A percentile compares a stretch with the other conserved stretches of the same genome.
phyloP scores from a whole-genome alignment of 2,329 filamentous ascomycete species.

The Penicillium sp. region DNA sequence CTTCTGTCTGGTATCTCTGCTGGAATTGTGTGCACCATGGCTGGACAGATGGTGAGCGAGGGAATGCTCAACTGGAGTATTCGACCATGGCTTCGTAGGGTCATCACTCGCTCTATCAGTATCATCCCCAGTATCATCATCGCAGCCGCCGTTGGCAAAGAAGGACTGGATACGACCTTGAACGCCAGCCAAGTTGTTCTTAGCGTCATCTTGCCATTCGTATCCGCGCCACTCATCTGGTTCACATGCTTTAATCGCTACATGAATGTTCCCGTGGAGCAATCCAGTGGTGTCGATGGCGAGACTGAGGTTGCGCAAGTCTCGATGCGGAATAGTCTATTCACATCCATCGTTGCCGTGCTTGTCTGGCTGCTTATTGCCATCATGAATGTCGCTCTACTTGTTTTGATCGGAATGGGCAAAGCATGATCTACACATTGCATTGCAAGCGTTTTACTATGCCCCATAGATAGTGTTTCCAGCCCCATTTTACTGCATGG shows the following conservation, averaged over 20 bases:
- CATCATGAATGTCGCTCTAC: slow-evolving; percentile 74
- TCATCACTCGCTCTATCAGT: slow-evolving; percentile 75
- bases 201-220: slow-evolving; percentile 76
- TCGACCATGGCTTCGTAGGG: slow-evolving; percentile 73
- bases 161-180: slow-evolving; percentile 69
- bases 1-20: slow-evolving; percentile 78
- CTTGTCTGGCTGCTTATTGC: slow-evolving; percentile 73
- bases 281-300: slow-evolving; percentile 32
- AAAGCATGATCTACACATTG: slow-evolving; percentile 27
- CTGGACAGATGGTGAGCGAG: slow-evolving; percentile 85
- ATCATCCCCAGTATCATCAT: slow-evolving; percentile 83
- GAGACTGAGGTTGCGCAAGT: slow-evolving; percentile 36
- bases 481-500: not conserved
- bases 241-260: slow-evolving; percentile 78
- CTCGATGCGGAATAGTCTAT: slow-evolving; percentile 73
- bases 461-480: not conserved
- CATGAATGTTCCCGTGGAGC: slow-evolving; percentile 67
- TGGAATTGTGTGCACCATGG: slow-evolving; percentile 85
- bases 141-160: slow-evolving; percentile 71
- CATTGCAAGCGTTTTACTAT: not conserved
- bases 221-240: slow-evolving; percentile 79
- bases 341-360: slow-evolving; percentile 58
- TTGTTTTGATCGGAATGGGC: slow-evolving; percentile 65
- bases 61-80: slow-evolving; percentile 75
- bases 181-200: slow-evolving; percentile 77